Conservation (phyloP, 768 basidiomycete genomes). For the Agrocybe chaxingu region DNA sequence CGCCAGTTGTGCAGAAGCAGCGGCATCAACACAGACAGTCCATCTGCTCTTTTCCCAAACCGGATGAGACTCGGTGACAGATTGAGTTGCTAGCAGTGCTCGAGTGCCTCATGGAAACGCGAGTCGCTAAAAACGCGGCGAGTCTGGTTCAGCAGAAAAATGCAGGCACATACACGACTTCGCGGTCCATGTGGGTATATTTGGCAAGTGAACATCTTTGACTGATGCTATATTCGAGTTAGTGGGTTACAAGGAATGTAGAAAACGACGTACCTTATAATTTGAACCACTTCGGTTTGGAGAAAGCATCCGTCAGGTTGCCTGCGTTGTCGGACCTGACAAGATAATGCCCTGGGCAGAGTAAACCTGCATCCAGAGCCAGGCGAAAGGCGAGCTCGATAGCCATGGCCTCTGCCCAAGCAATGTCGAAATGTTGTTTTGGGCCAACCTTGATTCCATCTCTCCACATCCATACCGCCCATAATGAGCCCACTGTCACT, state of each 20-base stretch:
- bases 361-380: constrained; percentile 5
- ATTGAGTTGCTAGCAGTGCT: constrained; percentile 79
- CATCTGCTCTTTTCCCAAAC: constrained; percentile 60
- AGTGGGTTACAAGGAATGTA: not conserved
- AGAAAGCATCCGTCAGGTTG: not conserved
- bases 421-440: constrained; percentile 16
- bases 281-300: not conserved
- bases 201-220: constrained; percentile 70
- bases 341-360: constrained; percentile 11
- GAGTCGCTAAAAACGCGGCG: constrained; percentile 49
- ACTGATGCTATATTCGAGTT: constrained; percentile 59
- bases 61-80: constrained; percentile 70
- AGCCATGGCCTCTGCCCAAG: constrained; percentile 27
- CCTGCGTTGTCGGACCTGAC: constrained; percentile 36
- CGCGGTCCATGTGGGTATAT: constrained; percentile 53
- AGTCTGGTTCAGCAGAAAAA: not conserved
- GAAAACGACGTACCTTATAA: no score
- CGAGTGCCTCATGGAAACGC: constrained; percentile 71
- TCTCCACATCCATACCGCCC: constrained; percentile 25
- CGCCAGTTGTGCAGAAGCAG: constrained; percentile 78
- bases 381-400: constrained; percentile 21
- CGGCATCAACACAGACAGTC: constrained; percentile 72
- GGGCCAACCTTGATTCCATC: constrained; percentile 13
- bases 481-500: constrained; percentile 21
- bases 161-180: constrained; percentile 44